phyloP scores from a whole-genome alignment of 805 yeast species.

The Saccharomycopsis microspora region DNA sequence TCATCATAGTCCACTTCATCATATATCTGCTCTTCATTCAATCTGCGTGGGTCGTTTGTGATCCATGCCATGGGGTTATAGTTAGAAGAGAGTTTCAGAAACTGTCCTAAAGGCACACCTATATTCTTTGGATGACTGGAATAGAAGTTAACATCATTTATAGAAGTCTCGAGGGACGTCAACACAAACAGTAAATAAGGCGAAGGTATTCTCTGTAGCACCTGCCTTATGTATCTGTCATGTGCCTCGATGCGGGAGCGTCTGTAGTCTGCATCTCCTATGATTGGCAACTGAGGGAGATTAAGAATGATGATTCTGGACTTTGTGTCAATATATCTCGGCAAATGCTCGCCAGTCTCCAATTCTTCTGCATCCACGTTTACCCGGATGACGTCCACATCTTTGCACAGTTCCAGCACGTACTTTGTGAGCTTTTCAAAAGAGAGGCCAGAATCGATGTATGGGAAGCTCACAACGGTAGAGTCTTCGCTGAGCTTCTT shows the following conservation, averaged over 20 bases:
- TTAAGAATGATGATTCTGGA: slow-evolving; percentile 53
- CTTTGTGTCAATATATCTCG: slow-evolving; percentile 48
- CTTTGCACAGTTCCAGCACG: slow-evolving; percentile 18
- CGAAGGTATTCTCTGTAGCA: slow-evolving; percentile 61
- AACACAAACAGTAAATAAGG: slow-evolving; percentile 57
- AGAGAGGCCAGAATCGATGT: slow-evolving; percentile 24
- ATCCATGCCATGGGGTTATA: slow-evolving; percentile 20
- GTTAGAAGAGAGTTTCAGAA: slow-evolving; percentile 24
- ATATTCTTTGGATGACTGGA: slow-evolving; percentile 13
- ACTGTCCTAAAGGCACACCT: slow-evolving; percentile 14
- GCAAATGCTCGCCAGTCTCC: slow-evolving; percentile 29
- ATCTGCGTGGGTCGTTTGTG: slow-evolving; percentile 22
- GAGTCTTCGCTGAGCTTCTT: slow-evolving; percentile 45
- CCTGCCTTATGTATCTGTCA: slow-evolving; percentile 38
- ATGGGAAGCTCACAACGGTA: slow-evolving; percentile 48
- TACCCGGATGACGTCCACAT: slow-evolving; percentile 18
- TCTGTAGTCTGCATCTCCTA: slow-evolving; percentile 20
- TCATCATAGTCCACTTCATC: slow-evolving; percentile 44
- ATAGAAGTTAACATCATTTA: slow-evolving; percentile 17
- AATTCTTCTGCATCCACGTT: slow-evolving; percentile 28
- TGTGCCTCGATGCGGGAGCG: slow-evolving; percentile 25
- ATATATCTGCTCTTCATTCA: slow-evolving; percentile 25
- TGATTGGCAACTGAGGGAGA: slow-evolving; percentile 36
- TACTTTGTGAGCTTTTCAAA: slow-evolving; percentile 18
- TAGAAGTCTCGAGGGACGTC: slow-evolving; percentile 30